Evolutionary conservation across 495 filamentous ascomycete genomes (phyloP).

Genomic region (Penicillium dipodomyicola): DNA sequence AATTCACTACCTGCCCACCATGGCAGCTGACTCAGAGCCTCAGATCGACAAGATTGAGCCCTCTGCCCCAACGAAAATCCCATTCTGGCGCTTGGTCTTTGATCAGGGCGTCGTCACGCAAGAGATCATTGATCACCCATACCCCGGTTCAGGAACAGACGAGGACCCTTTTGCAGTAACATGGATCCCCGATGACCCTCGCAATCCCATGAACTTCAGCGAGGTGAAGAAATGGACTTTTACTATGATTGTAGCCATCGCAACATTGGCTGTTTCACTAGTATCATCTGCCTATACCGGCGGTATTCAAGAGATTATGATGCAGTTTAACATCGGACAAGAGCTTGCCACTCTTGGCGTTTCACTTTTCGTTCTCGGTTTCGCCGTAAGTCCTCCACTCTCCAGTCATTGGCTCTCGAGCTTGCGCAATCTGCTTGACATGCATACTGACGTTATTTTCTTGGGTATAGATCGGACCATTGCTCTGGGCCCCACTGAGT

Average conservation of each 20-base stretch:
- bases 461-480: conserved; percentile 36
- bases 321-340: conserved; percentile 55
- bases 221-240: conserved; percentile 66
- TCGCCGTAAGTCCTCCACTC: conserved; percentile 51
- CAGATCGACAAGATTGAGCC: conserved; percentile 33
- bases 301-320: conserved; percentile 60
- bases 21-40: conserved; percentile 29
- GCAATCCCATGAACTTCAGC: conserved; percentile 69
- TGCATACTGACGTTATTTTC: conserved; percentile 4
- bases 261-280: conserved; percentile 71
- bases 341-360: conserved; percentile 65
- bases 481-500: conserved; percentile 64
- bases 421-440: not conserved
- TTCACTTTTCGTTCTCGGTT: conserved; percentile 73
- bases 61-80: conserved; percentile 35
- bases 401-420: conserved; percentile 1
- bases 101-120: conserved; percentile 56
- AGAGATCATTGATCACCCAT: conserved; percentile 57
- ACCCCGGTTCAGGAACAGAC: conserved; percentile 67
- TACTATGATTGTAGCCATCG: conserved; percentile 60
- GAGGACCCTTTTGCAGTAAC: conserved; percentile 73
- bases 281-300: conserved; percentile 76
- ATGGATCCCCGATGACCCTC: conserved; percentile 68
- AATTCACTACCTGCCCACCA: conserved; percentile 20
- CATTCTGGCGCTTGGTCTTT: conserved; percentile 45